These are phyloP conservation scores for Cicer chorassanicum DNA, from an alignment of 306 rosid species.

Conservation along the genomic window DNA sequence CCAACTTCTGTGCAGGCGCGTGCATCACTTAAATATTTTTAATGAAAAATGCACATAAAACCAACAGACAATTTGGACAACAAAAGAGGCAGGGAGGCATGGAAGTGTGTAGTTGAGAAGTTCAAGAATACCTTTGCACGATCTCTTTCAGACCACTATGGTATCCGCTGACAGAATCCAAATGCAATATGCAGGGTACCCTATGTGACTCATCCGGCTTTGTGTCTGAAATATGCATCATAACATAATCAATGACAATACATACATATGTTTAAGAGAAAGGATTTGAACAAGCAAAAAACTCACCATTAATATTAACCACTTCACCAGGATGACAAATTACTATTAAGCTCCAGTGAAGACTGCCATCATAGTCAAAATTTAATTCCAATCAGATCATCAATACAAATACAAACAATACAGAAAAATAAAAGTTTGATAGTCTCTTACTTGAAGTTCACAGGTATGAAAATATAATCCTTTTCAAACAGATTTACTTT, in stretches of 20 bases:
- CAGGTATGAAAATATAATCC: conserved; percentile 84
- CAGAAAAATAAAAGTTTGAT: conserved; percentile 18
- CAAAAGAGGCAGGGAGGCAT: not conserved
- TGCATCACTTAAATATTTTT: no score
- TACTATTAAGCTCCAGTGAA: conserved; percentile 85
- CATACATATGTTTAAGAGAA: conserved; percentile 3
- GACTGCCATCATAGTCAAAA: conserved; percentile 56
- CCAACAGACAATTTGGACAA: not conserved
- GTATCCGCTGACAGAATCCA: conserved; percentile 83
- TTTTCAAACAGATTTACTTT: conserved; percentile 79
- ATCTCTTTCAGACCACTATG: conserved; percentile 75
- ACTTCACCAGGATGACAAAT: conserved; percentile 83
- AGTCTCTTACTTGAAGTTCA: conserved; percentile 78
- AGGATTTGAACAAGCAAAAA: conserved; percentile 23
- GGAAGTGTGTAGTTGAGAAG: conserved; percentile 37
- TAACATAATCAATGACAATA: not conserved
- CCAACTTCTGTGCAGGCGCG: no score
- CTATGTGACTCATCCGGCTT: conserved; percentile 48
- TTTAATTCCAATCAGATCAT: conserved; percentile 40
- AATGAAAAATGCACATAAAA: no score
- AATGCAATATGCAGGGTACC: conserved; percentile 80
- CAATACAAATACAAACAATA: conserved; percentile 34
- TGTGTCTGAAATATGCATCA: conserved; percentile 56
- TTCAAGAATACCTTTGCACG: conserved; percentile 66
- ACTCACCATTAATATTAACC: conserved; percentile 62